These are phyloP conservation scores for Metschnikowia proteae DNA, from an alignment of 805 yeast genomes.

Conservation along the genomic window DNA sequence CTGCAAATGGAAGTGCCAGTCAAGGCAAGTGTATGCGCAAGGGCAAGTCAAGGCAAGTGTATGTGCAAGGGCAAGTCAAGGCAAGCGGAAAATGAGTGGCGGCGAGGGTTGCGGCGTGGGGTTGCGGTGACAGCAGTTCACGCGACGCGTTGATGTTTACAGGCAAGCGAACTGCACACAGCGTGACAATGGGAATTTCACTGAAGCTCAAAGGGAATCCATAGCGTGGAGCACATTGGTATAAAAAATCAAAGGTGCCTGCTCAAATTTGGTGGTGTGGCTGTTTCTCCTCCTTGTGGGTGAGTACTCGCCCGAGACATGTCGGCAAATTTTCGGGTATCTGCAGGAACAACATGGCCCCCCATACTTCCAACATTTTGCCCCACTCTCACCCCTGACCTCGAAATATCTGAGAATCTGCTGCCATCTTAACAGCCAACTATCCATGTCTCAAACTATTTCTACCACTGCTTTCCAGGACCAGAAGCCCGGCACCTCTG, in stretches of 20 bases:
- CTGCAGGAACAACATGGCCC: slow-evolving; percentile 2
- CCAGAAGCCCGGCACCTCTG: slow-evolving; percentile 98
- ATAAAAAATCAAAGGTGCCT: neutral
- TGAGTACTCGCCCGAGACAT: slow-evolving; percentile 1
- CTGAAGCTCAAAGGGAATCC: too few relatives aligned
- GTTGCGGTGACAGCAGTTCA: too few relatives aligned
- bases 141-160: too few relatives aligned
- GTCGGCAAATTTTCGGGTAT: neutral
- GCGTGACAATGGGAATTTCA: too few relatives aligned
- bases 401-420: neutral
- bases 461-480: slow-evolving; percentile 75
- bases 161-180: too few relatives aligned
- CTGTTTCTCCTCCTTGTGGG: neutral
- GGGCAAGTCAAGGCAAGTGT: too few relatives aligned
- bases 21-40: too few relatives aligned
- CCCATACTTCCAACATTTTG: neutral
- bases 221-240: neutral
- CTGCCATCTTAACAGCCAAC: neutral
- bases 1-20: too few relatives aligned
- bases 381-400: slow-evolving; percentile 6
- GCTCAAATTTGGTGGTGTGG: neutral
- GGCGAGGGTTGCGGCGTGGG: too few relatives aligned
- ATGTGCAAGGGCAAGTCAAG: too few relatives aligned
- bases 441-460: slow-evolving; percentile 26
- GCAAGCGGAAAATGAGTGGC: too few relatives aligned